These are phyloP conservation scores for Saccharum spontaneum DNA, from an alignment of 176 grass and related monocot genomes.

Conservation along the genomic window DNA sequence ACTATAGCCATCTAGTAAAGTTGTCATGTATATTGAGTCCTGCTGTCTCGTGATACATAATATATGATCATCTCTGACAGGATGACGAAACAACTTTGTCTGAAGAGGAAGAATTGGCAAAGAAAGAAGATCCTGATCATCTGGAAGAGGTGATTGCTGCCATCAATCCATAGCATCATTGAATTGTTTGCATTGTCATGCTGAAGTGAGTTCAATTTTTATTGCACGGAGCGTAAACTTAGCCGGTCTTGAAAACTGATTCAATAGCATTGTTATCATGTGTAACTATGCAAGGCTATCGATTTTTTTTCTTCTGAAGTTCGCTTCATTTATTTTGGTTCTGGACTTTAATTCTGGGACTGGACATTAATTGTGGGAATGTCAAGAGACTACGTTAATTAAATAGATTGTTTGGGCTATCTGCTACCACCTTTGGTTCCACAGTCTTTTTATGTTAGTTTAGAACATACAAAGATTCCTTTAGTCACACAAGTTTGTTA, in stretches of 20 bases:
- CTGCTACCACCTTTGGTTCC: not conserved
- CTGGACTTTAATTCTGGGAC: not conserved
- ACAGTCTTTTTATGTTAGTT: not conserved
- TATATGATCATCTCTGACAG: conserved; percentile 47
- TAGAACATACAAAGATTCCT: not conserved
- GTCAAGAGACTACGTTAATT: not conserved
- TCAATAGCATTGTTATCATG: not conserved
- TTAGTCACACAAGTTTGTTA: conserved; percentile 4
- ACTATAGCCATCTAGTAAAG: not conserved
- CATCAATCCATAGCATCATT: conserved; percentile 20
- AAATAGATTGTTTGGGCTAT: conserved; percentile 1
- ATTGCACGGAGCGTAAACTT: not conserved
- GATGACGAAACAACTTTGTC: conserved; percentile 94
- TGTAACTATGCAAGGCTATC: not conserved
- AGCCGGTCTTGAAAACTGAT: not conserved
- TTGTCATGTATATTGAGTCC: conserved; percentile 16
- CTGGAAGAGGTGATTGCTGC: conserved; percentile 58
- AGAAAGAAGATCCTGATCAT: conserved; percentile 67
- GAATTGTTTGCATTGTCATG: not conserved
- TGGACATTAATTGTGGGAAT: not conserved
- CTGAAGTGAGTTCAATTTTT: conserved; percentile 28
- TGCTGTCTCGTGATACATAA: not conserved
- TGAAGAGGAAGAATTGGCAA: conserved; percentile 95
- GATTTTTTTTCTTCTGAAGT: not conserved
- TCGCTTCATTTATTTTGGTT: not conserved